phyloP scores from a whole-genome alignment of 768 basidiomycete genomes.

The Lactifluus hygrophoroides region DNA sequence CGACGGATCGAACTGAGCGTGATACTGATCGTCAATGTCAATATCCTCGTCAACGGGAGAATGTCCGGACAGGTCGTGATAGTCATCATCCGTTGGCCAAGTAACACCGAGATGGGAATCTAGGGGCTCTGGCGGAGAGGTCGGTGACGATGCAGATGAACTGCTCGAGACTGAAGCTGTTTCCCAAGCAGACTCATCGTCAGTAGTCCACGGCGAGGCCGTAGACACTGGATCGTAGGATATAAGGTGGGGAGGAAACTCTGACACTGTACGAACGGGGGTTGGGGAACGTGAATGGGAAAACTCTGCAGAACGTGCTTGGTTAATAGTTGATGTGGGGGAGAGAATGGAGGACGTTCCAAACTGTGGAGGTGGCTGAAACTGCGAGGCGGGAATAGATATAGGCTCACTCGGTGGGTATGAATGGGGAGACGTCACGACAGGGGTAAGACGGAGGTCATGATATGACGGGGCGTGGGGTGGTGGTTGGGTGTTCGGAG shows the following conservation, averaged over 20 bases:
- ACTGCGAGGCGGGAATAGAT: background rate
- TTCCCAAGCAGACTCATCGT: constrained; percentile 74
- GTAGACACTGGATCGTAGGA: constrained; percentile 23
- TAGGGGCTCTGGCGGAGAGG: constrained; percentile 28
- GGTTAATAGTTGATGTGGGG: constrained; percentile 8
- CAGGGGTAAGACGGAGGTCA: constrained; percentile 24
- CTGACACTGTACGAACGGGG: constrained; percentile 28
- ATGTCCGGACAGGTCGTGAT: constrained; percentile 18
- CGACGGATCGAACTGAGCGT: constrained; percentile 35
- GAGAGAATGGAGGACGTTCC: constrained; percentile 1
- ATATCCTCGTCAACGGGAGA: constrained; percentile 14
- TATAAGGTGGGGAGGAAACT: constrained; percentile 18
- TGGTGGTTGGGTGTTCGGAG: constrained; percentile 23
- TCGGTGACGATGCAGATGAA: constrained; percentile 44
- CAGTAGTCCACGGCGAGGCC: constrained; percentile 62
- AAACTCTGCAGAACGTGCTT: background rate
- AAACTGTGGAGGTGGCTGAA: constrained; percentile 6
- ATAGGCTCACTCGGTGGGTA: constrained; percentile 25
- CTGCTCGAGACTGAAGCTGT: constrained; percentile 57
- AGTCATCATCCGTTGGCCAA: constrained; percentile 29
- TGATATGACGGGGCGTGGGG: constrained; percentile 23
- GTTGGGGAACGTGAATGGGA: constrained; percentile 34
- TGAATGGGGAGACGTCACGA: constrained; percentile 31
- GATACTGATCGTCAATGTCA: constrained; percentile 28
- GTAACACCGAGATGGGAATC: constrained; percentile 27